These are phyloP conservation scores for Neonectria coccinea DNA, from an alignment of 2,329 filamentous ascomycete genomes.

Conservation along the genomic window DNA sequence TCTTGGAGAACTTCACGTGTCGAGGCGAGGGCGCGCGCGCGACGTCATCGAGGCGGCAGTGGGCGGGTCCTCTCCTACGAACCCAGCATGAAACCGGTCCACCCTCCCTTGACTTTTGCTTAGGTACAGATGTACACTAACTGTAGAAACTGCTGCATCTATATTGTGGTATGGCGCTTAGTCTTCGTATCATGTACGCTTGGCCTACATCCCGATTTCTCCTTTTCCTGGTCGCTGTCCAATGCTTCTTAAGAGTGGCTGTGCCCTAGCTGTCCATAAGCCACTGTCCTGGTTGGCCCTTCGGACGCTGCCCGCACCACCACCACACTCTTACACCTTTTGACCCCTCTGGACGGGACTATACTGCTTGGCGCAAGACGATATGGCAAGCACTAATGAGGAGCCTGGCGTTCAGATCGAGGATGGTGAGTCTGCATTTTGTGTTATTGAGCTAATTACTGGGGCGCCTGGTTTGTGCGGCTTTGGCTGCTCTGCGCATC, in stretches of 20 bases:
- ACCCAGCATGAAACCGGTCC: conserved; percentile 36
- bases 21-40: conserved; percentile 22
- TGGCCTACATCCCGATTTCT: conserved; percentile 27
- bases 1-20: conserved; percentile 40
- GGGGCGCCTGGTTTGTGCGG: background rate
- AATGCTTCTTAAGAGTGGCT: conserved; percentile 32
- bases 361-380: conserved; percentile 17
- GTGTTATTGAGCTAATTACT: background rate
- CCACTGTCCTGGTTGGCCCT: conserved; percentile 8
- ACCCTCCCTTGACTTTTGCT: conserved; percentile 27
- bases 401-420: conserved; percentile 20
- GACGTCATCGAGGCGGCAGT: conserved; percentile 30
- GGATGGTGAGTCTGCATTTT: conserved; percentile 35
- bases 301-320: conserved; percentile 21
- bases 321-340: conserved; percentile 22
- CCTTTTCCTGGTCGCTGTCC: conserved; percentile 13
- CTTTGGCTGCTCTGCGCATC: conserved; percentile 8
- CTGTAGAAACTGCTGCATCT: conserved; percentile 21
- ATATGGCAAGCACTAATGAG: conserved; percentile 34
- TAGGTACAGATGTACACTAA: too few relatives aligned
- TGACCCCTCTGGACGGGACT: conserved; percentile 25
- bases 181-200: conserved; percentile 32
- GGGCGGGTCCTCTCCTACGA: conserved; percentile 19
- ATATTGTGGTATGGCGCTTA: conserved; percentile 28
- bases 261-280: conserved; percentile 15